Conservation (phyloP, 805 yeast species). For the Scheffersomyces stipitis region DNA sequence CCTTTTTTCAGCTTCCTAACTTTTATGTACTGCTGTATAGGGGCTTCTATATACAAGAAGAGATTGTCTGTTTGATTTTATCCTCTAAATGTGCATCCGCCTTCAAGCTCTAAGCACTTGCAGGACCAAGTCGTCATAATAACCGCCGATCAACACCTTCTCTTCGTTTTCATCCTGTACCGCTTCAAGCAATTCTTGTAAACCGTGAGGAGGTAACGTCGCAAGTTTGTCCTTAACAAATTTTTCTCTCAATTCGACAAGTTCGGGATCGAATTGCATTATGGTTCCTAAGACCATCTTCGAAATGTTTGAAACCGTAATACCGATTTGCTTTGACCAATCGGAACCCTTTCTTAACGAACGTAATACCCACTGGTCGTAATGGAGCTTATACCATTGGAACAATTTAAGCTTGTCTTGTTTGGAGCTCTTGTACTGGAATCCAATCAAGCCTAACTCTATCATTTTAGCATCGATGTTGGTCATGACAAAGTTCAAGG, state of each 20-base stretch:
- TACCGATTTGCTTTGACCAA: slow-evolving; percentile 45
- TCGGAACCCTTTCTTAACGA: slow-evolving; percentile 47
- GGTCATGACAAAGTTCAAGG: slow-evolving; percentile 55
- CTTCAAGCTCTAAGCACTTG: too few relatives aligned
- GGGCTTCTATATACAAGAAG: too few relatives aligned
- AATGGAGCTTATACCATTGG: slow-evolving; percentile 58
- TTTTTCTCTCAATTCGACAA: slow-evolving; percentile 17
- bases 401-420: slow-evolving; percentile 39
- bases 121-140: slow-evolving; percentile 11
- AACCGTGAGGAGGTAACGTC: slow-evolving; percentile 39
- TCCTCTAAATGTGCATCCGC: too few relatives aligned
- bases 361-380: slow-evolving; percentile 51
- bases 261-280: slow-evolving; percentile 37
- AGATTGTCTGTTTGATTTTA: too few relatives aligned
- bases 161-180: slow-evolving; percentile 22
- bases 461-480: slow-evolving; percentile 56
- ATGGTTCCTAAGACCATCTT: slow-evolving; percentile 39
- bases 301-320: slow-evolving; percentile 44
- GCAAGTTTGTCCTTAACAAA: slow-evolving; percentile 32
- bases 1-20: too few relatives aligned
- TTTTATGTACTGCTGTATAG: too few relatives aligned
- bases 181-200: slow-evolving; percentile 22
- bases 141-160: slow-evolving; percentile 13
- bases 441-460: slow-evolving; percentile 59
- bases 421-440: slow-evolving; percentile 36